Evolutionary conservation across 768 basidiomycete genomes (phyloP).

Genomic region (Leccinum longicurvipes): DNA sequence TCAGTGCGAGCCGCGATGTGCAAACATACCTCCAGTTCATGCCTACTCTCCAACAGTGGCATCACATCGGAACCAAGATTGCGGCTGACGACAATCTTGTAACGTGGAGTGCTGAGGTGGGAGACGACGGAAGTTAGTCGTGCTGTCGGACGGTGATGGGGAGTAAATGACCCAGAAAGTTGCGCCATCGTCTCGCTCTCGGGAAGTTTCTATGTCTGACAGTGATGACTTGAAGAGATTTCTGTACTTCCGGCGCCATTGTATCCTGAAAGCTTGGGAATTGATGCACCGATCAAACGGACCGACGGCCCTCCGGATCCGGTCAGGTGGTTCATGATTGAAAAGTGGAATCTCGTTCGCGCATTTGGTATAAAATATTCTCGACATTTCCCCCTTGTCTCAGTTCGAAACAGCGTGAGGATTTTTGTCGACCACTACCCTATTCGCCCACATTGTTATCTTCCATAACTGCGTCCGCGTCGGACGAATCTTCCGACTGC

Average conservation of each 20-base stretch:
- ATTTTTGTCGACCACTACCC: not conserved
- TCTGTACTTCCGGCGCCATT: not conserved
- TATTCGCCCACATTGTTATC: conserved; percentile 37
- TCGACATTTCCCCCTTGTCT: not conserved
- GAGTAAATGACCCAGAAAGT: conserved; percentile 26
- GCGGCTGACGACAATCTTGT: conserved; percentile 56
- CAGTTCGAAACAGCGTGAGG: not conserved
- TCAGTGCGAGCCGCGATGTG: not conserved
- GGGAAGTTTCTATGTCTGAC: not conserved
- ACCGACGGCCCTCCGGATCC: not conserved
- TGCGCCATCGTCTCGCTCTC: conserved; percentile 17
- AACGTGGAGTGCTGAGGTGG: conserved; percentile 22
- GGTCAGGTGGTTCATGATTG: not conserved
- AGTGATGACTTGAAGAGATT: not conserved
- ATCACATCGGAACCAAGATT: conserved; percentile 63
- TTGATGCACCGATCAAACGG: too few relatives aligned
- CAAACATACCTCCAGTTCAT: conserved; percentile 51
- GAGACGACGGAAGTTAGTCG: conserved; percentile 28
- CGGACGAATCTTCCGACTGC: conserved; percentile 53
- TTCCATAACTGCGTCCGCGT: conserved; percentile 45
- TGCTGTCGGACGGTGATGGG: conserved; percentile 1
- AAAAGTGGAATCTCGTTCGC: not conserved
- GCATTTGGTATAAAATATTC: not conserved
- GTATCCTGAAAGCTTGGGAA: not conserved
- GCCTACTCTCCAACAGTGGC: conserved; percentile 46